phyloP scores from a whole-genome alignment of 495 filamentous ascomycete genomes.

The Pyrenula aspistea region DNA sequence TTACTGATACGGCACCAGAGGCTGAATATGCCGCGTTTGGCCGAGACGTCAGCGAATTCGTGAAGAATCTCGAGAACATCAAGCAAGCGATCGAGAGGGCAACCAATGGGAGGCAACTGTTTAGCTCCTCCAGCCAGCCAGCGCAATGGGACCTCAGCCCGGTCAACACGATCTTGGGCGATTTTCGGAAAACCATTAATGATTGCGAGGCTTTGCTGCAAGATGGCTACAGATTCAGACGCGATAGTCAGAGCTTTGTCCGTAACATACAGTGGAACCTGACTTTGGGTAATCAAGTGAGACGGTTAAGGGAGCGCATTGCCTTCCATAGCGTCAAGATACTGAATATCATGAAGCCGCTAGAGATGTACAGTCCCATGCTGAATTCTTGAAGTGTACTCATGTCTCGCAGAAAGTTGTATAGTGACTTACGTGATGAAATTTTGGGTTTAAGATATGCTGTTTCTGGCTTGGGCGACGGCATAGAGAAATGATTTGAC shows the following conservation, averaged over 20 bases:
- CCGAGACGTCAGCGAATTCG: slow-evolving; percentile 6
- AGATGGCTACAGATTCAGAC: slow-evolving; percentile 3
- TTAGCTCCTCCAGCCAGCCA: slow-evolving; percentile 4
- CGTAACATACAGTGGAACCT: not conserved
- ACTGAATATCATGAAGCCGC: not conserved
- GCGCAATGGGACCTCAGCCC: not conserved
- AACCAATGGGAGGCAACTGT: not conserved
- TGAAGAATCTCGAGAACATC: slow-evolving; percentile 1
- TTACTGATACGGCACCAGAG: slow-evolving; percentile 3
- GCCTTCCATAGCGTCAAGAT: not conserved
- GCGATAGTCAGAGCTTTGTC: not conserved
- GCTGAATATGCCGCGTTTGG: slow-evolving; percentile 8
- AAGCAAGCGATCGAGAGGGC: not conserved
- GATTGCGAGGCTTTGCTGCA: slow-evolving; percentile 8
- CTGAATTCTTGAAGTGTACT: not conserved
- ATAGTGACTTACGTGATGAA: too few relatives aligned
- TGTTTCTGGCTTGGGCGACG: too few relatives aligned
- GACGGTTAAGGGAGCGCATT: not conserved
- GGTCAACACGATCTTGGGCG: slow-evolving; percentile 6
- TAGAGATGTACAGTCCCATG: not conserved
- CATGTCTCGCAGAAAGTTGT: not conserved
- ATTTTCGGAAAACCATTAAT: slow-evolving; percentile 8
- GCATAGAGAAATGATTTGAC: too few relatives aligned
- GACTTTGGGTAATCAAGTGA: not conserved
- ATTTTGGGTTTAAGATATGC: too few relatives aligned